Percentiles rank a stretch among this genome's conserved stretches.
phyloP scores from a whole-genome alignment of 257 asterid genomes.

The Galeopsis tetrahit region DNA sequence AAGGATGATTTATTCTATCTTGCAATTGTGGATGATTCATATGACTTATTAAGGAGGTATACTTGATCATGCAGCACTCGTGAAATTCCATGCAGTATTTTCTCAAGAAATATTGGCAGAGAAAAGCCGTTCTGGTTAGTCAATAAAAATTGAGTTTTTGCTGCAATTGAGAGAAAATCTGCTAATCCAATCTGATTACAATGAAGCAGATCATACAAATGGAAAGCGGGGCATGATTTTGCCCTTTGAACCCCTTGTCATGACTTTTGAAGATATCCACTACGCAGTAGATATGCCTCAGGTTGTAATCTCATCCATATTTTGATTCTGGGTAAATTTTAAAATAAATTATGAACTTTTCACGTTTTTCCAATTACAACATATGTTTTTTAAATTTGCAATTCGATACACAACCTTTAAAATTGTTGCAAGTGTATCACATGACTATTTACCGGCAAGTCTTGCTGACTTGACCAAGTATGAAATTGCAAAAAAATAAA shows the following conservation, averaged over 20 bases:
- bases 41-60: not conserved
- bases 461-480: too few species aligned
- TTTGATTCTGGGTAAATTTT: not conserved
- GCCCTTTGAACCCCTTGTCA: conserved; percentile 77
- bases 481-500: too few species aligned
- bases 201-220: conserved; percentile 28
- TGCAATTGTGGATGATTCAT: not conserved
- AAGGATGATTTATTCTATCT: conserved; percentile 30
- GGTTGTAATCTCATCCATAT: conserved; percentile 32
- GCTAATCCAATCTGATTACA: conserved; percentile 4
- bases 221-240: conserved; percentile 71
- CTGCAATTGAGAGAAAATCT: not conserved
- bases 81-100: conserved; percentile 55
- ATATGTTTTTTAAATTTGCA: too few species aligned
- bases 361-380: too few species aligned
- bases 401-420: too few species aligned
- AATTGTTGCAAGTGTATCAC: too few species aligned
- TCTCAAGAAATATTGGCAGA: conserved; percentile 52
- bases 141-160: not conserved
- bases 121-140: conserved; percentile 21
- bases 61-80: conserved; percentile 56
- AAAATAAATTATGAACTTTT: too few species aligned
- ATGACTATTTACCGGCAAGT: too few species aligned
- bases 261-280: conserved; percentile 65
- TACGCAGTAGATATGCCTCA: conserved; percentile 85